Conservation (phyloP, 331 rosid genomes). For the Pyracantha coccinea region DNA sequence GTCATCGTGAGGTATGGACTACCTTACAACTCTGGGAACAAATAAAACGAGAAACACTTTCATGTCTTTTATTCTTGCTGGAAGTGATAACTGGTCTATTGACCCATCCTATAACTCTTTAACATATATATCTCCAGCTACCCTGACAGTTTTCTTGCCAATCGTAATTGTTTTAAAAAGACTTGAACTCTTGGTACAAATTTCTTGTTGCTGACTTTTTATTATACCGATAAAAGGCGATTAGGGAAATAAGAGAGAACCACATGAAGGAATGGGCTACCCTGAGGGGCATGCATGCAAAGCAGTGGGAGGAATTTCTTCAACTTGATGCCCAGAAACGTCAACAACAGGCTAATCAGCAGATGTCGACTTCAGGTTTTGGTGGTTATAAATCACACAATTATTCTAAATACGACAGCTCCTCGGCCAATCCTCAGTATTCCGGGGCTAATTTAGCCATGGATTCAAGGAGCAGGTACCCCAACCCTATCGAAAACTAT, state of each 20-base stretch:
- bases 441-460: constrained; percentile 45
- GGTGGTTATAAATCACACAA: constrained; percentile 65
- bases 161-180: constrained; percentile 2
- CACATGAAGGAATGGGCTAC: constrained; percentile 64
- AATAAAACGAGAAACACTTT: neutral
- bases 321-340: constrained; percentile 69
- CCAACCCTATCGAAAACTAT: constrained; percentile 53
- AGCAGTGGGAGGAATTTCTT: constrained; percentile 88
- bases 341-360: constrained; percentile 71
- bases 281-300: constrained; percentile 61
- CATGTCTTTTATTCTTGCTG: constrained; percentile 3
- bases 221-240: constrained; percentile 43
- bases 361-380: constrained; percentile 50
- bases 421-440: constrained; percentile 51
- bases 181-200: neutral
- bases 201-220: constrained; percentile 25
- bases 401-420: constrained; percentile 61
- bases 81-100: constrained; percentile 10
- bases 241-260: constrained; percentile 77
- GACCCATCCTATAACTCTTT: neutral
- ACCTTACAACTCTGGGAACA: neutral
- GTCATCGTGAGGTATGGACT: constrained; percentile 83
- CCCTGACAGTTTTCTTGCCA: neutral
- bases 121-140: neutral
- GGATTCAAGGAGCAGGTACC: constrained; percentile 75